These are phyloP conservation scores for Plectosphaerella plurivora DNA, from an alignment of 2,329 filamentous ascomycete species.

Conservation along the genomic window DNA sequence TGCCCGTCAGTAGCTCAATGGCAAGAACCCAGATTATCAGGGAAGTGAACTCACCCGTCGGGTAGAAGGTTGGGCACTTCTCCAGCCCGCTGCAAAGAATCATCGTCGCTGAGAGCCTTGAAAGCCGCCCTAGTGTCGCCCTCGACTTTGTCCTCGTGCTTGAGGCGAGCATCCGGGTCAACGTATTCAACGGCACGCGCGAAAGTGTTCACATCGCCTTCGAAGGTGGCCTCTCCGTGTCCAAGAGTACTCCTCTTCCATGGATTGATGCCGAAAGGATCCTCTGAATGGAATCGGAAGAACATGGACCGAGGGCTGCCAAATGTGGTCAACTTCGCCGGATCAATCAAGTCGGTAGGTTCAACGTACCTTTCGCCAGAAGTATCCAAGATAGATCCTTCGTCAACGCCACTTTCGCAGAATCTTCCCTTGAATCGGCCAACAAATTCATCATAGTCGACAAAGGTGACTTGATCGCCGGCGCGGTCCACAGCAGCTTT, in stretches of 20 bases:
- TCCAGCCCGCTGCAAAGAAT: background rate
- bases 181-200: background rate
- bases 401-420: constrained; percentile 5
- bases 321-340: no score
- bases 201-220: constrained; percentile 3
- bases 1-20: background rate
- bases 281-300: constrained; percentile 11
- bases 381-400: background rate
- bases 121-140: background rate
- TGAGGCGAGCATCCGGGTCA: constrained; percentile 1
- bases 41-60: constrained; percentile 1
- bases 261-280: constrained; percentile 11
- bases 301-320: constrained; percentile 11
- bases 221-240: constrained; percentile 6
- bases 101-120: background rate
- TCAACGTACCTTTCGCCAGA: no score
- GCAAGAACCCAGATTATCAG: no score
- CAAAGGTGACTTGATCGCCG: constrained; percentile 1
- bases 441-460: constrained; percentile 6
- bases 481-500: constrained; percentile 2
- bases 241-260: constrained; percentile 9
- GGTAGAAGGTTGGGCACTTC: constrained; percentile 4
- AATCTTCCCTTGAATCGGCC: constrained; percentile 1
- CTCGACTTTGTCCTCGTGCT: background rate
- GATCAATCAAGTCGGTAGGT: no score